Conservation (phyloP, 371 early-diverging fungal species). For the Mucor mucedo region DNA sequence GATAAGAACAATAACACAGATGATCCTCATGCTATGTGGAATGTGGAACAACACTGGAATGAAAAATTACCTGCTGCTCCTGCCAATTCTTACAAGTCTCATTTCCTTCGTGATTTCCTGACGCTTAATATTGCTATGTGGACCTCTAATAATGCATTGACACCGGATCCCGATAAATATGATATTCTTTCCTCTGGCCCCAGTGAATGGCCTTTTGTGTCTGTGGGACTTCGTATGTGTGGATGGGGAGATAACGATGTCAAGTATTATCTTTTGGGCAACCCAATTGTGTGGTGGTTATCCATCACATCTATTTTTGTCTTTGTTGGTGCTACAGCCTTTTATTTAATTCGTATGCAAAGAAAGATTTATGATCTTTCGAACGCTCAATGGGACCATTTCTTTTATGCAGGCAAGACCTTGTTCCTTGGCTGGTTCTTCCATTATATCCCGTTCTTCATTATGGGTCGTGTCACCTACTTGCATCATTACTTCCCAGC, state of each 20-base stretch:
- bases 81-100: conserved; percentile 69
- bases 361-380: conserved; percentile 72
- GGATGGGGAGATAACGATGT: conserved; percentile 90
- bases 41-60: conserved; percentile 94
- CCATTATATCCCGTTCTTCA: conserved; percentile 97
- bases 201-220: conserved; percentile 93
- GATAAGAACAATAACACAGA: conserved; percentile 69
- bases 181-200: conserved; percentile 90
- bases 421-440: conserved; percentile 92
- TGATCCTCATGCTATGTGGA: conserved; percentile 87
- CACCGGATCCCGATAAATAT: conserved; percentile 96
- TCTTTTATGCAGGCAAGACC: conserved; percentile 72
- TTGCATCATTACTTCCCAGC: conserved; percentile 99
- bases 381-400: conserved; percentile 75
- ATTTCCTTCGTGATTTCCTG: conserved; percentile 88
- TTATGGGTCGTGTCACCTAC: conserved; percentile 98
- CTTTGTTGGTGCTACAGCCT: conserved; percentile 45
- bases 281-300: conserved; percentile 97
- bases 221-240: conserved; percentile 96
- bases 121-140: conserved; percentile 98
- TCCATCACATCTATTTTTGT: conserved; percentile 70
- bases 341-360: conserved; percentile 73
- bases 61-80: conserved; percentile 67
- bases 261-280: conserved; percentile 97
- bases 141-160: conserved; percentile 96